Conservation (phyloP, 164 flowering plant species). For the Paratinospora sagittata region DNA sequence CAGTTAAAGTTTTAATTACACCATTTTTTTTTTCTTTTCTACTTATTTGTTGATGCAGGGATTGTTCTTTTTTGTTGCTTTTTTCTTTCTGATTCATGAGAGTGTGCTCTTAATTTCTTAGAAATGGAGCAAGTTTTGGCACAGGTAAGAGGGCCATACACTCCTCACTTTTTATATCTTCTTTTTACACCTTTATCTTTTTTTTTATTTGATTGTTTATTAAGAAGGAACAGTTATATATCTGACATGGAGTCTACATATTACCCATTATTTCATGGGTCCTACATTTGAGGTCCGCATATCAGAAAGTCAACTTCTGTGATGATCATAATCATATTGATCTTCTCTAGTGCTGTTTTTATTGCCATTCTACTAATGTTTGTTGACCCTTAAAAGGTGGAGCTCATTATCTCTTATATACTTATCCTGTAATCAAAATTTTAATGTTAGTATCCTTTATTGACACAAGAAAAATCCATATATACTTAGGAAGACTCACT, state of each 20-base stretch:
- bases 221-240: background rate
- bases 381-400: slow-evolving; percentile 1
- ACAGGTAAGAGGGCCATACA: slow-evolving; percentile 3
- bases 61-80: background rate
- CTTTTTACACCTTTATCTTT: background rate
- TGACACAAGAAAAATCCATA: background rate
- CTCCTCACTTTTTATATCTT: background rate
- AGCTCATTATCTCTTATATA: background rate
- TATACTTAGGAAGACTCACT: background rate
- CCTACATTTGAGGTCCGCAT: background rate
- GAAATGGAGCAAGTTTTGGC: slow-evolving; percentile 6
- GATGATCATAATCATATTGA: slow-evolving; percentile 1
- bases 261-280: background rate
- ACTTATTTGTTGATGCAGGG: slow-evolving; percentile 6
- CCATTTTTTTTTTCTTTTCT: background rate
- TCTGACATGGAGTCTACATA: background rate
- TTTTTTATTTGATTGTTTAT: background rate
- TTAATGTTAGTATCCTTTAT: background rate
- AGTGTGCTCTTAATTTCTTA: background rate
- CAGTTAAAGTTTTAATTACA: background rate
- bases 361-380: background rate
- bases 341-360: background rate
- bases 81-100: background rate
- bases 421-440: background rate
- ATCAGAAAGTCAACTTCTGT: background rate